A percentile compares a stretch with the other conserved stretches of the same genome.
Conservation (phyloP, 352 stramenopile species). For the Pythium apleroticum region DNA sequence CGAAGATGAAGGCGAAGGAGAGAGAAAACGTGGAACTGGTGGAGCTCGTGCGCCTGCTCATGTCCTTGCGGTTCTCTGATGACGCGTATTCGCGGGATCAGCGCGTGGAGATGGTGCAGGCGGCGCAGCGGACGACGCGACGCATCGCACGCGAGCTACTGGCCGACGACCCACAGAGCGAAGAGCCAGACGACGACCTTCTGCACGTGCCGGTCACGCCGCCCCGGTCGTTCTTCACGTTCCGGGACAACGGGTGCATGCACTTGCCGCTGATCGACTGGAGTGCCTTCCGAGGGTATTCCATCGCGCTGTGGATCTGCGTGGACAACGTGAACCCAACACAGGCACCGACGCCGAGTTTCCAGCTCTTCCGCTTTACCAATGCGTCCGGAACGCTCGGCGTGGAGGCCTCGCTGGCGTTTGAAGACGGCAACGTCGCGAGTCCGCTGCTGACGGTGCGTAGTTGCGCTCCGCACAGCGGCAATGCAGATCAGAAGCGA, state of each 20-base stretch:
- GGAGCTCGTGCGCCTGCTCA: constrained; percentile 25
- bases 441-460: constrained; percentile 45
- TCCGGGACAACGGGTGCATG: constrained; percentile 64
- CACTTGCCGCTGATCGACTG: constrained; percentile 78
- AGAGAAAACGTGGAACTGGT: constrained; percentile 1
- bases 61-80: constrained; percentile 27
- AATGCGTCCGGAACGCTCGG: constrained; percentile 70
- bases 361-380: constrained; percentile 72
- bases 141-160: constrained; percentile 18
- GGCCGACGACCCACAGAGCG: constrained; percentile 3
- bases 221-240: constrained; percentile 65
- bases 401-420: constrained; percentile 69
- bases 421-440: constrained; percentile 30
- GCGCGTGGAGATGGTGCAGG: constrained; percentile 20
- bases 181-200: constrained; percentile 10
- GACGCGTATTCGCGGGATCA: not conserved
- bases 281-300: constrained; percentile 77
- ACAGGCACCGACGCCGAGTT: constrained; percentile 18
- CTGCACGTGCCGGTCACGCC: constrained; percentile 34
- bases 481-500: constrained; percentile 31
- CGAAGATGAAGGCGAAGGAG: not conserved
- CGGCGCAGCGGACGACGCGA: constrained; percentile 16
- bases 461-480: constrained; percentile 43
- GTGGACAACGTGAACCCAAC: constrained; percentile 17
- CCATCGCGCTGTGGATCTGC: constrained; percentile 74